Conservation (phyloP, 1,284 basidiomycete species). For the Coriolopsis trogii region DNA sequence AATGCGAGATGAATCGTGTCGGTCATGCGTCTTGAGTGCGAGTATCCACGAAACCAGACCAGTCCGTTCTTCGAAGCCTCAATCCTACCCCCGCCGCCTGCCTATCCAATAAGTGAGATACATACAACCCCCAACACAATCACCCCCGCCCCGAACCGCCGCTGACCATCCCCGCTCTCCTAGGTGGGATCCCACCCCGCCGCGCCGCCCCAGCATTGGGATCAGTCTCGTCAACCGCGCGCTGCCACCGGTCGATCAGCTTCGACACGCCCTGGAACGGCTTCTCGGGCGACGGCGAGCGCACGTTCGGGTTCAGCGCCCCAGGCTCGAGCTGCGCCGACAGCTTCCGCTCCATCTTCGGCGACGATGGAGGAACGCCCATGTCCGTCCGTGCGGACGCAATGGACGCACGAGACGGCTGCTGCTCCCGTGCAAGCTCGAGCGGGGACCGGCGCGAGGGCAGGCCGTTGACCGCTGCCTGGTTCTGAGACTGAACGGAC, state of each 20-base stretch:
- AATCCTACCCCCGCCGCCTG: too few relatives aligned
- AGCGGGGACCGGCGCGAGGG: slow-evolving; percentile 31
- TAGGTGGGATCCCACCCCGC: slow-evolving; percentile 19
- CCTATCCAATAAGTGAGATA: not conserved
- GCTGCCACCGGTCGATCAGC: slow-evolving; percentile 84
- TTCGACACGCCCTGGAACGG: slow-evolving; percentile 80
- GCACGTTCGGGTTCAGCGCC: slow-evolving; percentile 25
- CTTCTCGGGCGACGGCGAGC: slow-evolving; percentile 68
- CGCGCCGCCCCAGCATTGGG: slow-evolving; percentile 14
- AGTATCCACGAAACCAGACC: not conserved
- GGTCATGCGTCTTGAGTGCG: too few relatives aligned
- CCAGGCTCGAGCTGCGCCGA: slow-evolving; percentile 33
- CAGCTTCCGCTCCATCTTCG: slow-evolving; percentile 15
- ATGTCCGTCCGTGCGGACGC: not conserved
- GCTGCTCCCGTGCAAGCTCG: slow-evolving; percentile 18
- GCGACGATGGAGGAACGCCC: slow-evolving; percentile 18
- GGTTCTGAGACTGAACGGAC: not conserved
- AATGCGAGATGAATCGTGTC: too few relatives aligned
- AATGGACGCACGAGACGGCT: slow-evolving; percentile 16
- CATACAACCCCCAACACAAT: not conserved
- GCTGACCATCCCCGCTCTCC: slow-evolving; percentile 23
- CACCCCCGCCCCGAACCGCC: slow-evolving; percentile 18
- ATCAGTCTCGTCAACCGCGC: slow-evolving; percentile 68
- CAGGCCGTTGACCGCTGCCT: slow-evolving; percentile 18
- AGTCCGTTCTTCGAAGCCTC: not conserved